Conservation (phyloP, 371 early-diverging fungal species). For the Antonospora locustae region DNA sequence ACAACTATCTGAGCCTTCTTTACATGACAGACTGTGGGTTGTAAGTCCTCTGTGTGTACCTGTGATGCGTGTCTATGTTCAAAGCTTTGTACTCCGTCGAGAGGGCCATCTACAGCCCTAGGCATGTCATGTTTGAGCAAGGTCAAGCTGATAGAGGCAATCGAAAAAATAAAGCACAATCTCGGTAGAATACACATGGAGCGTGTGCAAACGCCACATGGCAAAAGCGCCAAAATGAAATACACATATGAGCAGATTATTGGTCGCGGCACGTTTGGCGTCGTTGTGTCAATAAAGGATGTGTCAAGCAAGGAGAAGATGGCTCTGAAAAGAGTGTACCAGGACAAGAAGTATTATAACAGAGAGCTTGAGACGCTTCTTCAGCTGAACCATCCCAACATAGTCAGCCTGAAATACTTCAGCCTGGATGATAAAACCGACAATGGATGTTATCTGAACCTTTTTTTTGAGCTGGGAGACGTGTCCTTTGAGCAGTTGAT, state of each 20-base stretch:
- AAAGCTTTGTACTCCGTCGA: too few relatives aligned
- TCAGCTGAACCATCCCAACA: conserved; percentile 29
- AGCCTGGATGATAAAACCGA: conserved; percentile 21
- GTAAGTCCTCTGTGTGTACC: too few relatives aligned
- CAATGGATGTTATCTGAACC: conserved; percentile 39
- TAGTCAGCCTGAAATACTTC: conserved; percentile 38
- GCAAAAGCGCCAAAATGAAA: conserved; percentile 1
- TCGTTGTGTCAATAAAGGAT: conserved; percentile 35
- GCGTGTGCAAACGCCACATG: background rate
- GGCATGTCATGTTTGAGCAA: too few relatives aligned
- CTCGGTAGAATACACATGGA: conserved; percentile 4
- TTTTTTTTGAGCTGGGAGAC: conserved; percentile 40
- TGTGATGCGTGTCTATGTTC: too few relatives aligned
- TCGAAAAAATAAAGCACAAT: too few relatives aligned
- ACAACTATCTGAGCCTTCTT: too few relatives aligned
- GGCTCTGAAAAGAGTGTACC: conserved; percentile 49
- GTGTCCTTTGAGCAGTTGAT: conserved; percentile 28
- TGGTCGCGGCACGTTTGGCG: conserved; percentile 51
- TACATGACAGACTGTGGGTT: too few relatives aligned
- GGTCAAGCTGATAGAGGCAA: too few relatives aligned
- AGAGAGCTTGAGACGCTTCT: conserved; percentile 45
- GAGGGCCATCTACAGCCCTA: too few relatives aligned
- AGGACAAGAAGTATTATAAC: conserved; percentile 40
- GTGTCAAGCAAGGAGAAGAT: conserved; percentile 8
- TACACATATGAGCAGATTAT: conserved; percentile 32